Evolutionary conservation across 345 rosid species (phyloP).

Genomic region (Lumnitzera racemosa): DNA sequence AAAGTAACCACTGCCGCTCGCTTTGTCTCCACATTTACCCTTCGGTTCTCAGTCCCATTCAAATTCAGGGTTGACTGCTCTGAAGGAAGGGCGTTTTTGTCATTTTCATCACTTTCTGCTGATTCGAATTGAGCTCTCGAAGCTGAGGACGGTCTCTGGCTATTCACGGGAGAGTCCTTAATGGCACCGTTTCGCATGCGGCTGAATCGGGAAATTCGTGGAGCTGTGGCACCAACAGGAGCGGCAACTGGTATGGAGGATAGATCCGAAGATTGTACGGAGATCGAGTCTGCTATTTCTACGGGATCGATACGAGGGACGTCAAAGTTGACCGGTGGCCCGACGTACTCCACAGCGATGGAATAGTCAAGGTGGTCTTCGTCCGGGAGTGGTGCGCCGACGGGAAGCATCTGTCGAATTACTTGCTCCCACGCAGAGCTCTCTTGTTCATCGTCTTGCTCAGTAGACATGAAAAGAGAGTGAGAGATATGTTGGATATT

Average conservation of each 20-base stretch:
- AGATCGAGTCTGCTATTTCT: slow-evolving; percentile 14
- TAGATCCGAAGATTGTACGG: slow-evolving; percentile 13
- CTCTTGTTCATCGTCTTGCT: slow-evolving; percentile 12
- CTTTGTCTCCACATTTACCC: slow-evolving; percentile 11
- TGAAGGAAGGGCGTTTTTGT: slow-evolving; percentile 11
- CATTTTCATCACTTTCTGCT: slow-evolving; percentile 2
- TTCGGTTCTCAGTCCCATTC: neutral
- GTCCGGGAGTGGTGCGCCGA: slow-evolving; percentile 33
- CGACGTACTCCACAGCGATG: slow-evolving; percentile 49
- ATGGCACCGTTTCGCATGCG: slow-evolving; percentile 11
- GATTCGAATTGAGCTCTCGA: slow-evolving; percentile 8
- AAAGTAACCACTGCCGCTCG: slow-evolving; percentile 25
- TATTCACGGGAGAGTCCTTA: slow-evolving; percentile 9
- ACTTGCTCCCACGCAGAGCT: slow-evolving; percentile 21
- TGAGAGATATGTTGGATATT: no score
- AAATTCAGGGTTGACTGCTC: slow-evolving; percentile 4
- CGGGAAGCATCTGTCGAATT: slow-evolving; percentile 31
- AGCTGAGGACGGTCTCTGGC: slow-evolving; percentile 11
- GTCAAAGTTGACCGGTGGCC: slow-evolving; percentile 42
- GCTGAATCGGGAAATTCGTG: slow-evolving; percentile 18
- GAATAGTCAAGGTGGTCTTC: slow-evolving; percentile 51
- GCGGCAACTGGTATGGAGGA: slow-evolving; percentile 24
- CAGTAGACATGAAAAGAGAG: slow-evolving; percentile 5
- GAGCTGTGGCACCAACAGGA: slow-evolving; percentile 13
- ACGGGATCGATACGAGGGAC: slow-evolving; percentile 47